Base-by-base conservation (phyloP, 805 yeast genomes). In the Sugiyamaella qingdaonensis region DNA sequence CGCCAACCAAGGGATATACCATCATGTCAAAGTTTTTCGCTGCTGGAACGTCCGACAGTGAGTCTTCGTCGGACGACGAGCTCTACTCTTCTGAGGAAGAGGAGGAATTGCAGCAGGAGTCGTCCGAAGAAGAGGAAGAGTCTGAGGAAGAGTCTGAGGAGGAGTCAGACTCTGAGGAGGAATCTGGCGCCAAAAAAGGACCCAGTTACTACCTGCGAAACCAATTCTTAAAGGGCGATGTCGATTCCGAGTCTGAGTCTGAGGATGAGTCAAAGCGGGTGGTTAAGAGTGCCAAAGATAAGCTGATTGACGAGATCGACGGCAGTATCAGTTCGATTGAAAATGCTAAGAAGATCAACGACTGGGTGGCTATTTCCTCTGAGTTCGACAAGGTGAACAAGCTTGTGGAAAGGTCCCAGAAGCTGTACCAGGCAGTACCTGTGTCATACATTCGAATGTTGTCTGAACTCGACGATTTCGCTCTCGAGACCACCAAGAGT, bases 281-380 rank as follows among this genome's bases (percentile, higher is more conserved):
- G 41, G 96, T 92, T 61, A 91, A 88, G 74, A 84, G 94, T 54
- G 96, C 97, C 51, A 88, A 86, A 73, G 98, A 91, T 60, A 94
- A 92, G 75, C 78, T 90, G 56, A 69, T 90, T 62, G 97, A 90
- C 67, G 99, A 94, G 69, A 79, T 94, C 73, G 84, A 80, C 62
- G 76, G 76, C 24, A 71, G 80, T 33, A 79, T 85, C 61, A 84
- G 81, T 64, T 77, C 81, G 49, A 81, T 90, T 63, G 90, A 85
- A 65, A 78, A 78, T 54, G 82, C 84, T 48, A 82, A 81, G 63
- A 78, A 80, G 71, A 78, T 79, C 59, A 81, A 81, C 64, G 92
- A 88, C 71, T 92, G 97, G 96, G 78, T 83, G 52, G 74, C 78
- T 39, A 85, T 87, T 44, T 78, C 85, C 14, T 52, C 62, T 39